Evolutionary conservation across 768 basidiomycete species (phyloP), one percentile per base, ranked within the genome.

Genomic region (Termitomyces sp.): DNA sequence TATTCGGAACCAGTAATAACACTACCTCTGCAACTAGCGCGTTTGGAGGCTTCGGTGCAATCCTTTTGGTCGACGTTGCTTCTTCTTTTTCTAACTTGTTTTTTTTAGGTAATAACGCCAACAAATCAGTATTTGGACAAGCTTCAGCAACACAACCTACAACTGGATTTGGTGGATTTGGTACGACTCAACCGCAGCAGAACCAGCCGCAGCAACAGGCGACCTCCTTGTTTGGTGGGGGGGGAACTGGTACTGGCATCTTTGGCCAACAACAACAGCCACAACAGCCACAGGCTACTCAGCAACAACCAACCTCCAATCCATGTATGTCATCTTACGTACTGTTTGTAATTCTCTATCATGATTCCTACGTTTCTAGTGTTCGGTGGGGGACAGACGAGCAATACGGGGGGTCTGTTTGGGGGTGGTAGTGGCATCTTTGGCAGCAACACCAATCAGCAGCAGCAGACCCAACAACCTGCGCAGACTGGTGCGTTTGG

Each of bases 101-200:
- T 18, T 58, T 26, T 20, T 49, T 9, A 56, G 42, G 40, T 10
- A 40, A 46, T 30, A 66, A 60, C 30, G 61, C 61, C 14, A 68
- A 61, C 50, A 70, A 68, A 66, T 72, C 63, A 44, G 65, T 82
- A 26, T 85, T 85, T 56, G 81, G 83, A 32, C 61, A 62, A 38
- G 52, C 77, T 24, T 52, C 75, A 9, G 61, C 79, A 12, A 62
- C 66, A 45, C 79, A 83, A 58, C 74, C 79, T 35, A 62, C 71
- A 32, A 69, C 72, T 20, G 69, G 70, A 24, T 78, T 77, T 55
- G 75, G 77, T n/a, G 68, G 69, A 9, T 76, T 77, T 36, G 76
- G 74, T 16, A 28, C 53, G 44, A 61, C 65, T 55, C 67, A 70
- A 38, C 73, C 68, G 63, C 72, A 70, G 49, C 72, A 72, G 53